Conservation (phyloP, 2,329 filamentous ascomycete species). For the Ophiostoma sp. region DNA sequence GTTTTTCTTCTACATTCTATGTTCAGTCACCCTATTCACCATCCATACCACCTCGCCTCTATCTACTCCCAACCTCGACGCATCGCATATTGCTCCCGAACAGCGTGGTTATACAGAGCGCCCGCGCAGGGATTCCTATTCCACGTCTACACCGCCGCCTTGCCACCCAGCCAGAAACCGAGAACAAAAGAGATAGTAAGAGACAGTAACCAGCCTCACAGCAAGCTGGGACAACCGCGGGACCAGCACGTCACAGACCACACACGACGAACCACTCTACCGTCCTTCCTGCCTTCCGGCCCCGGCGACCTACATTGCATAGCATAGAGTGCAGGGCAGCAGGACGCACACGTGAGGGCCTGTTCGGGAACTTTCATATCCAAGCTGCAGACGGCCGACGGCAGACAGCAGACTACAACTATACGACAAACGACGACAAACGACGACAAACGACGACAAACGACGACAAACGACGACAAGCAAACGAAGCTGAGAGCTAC, state of each 20-base stretch:
- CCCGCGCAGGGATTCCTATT: conserved; percentile 10
- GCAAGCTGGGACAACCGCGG: not conserved
- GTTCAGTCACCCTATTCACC: not conserved
- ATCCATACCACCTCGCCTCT: not conserved
- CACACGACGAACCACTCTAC: no score
- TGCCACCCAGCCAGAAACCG: not conserved
- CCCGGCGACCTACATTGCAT: no score
- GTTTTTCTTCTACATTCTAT: not conserved
- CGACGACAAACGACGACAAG: not conserved
- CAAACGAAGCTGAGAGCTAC: not conserved
- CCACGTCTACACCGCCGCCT: conserved; percentile 7
- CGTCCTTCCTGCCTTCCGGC: not conserved
- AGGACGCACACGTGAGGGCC: no score
- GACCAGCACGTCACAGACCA: no score
- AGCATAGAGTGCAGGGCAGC: no score
- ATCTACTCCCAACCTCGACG: not conserved
- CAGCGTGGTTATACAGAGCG: not conserved
- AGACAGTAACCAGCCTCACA: conserved; percentile 8
- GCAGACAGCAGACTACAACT: not conserved
- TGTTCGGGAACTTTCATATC: no score
- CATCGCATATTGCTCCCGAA: not conserved
- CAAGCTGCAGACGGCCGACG: not conserved
- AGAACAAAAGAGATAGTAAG: conserved; percentile 7
- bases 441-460: not conserved
- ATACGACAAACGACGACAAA: not conserved